Evolutionary conservation across 805 yeast species (phyloP), one percentile per base, ranked within the genome.

Genomic region (Candida rishiriensis): DNA sequence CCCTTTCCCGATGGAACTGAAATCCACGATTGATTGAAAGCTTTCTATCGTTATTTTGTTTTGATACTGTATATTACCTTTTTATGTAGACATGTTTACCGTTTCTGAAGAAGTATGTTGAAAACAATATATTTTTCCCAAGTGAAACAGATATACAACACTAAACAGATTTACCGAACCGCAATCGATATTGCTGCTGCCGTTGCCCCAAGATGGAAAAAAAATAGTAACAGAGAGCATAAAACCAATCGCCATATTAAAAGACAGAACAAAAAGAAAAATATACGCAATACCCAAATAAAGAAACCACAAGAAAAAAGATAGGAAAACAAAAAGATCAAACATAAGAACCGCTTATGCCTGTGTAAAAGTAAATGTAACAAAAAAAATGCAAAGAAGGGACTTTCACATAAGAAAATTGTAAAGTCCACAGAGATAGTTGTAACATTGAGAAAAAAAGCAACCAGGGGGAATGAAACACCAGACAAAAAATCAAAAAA

Each of bases 1-100:
- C 38, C 36, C 10, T 34, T 34, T 16, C 41, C 44, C 3, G 34
- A 37, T 15, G 41, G 41, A 29, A 39, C 15, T 29, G 14, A 10
- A 29, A 34, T 43, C 38, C 41, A 36, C 17, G 16, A 13, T 30
- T 30, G 33, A 30, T 4, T 9, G 14, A 9, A 30, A 21, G 26
- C 7, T 5, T 21, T 4, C 7, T 7, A 21, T 21, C 26, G 7
- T 21, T 21, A 21, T 21, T 21, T 7, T 7, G 7, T 5, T 21
- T 5, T 21, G 4, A 7, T 21, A 7, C 7, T 21, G 26, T 21
- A 21, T 21, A 21, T 21, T 21, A 21, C 26, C 7, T 21, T 4
- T 15, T 15, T 34, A 16, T 12, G 12, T 13, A 15, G 37, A 18
- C 13, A 7, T 34, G 9, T 34, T 14, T 10, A 34, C 28, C 10